Evolutionary conservation across 805 yeast genomes (phyloP), one percentile per base, ranked within the genome.

Genomic region (Candida berthetii): DNA sequence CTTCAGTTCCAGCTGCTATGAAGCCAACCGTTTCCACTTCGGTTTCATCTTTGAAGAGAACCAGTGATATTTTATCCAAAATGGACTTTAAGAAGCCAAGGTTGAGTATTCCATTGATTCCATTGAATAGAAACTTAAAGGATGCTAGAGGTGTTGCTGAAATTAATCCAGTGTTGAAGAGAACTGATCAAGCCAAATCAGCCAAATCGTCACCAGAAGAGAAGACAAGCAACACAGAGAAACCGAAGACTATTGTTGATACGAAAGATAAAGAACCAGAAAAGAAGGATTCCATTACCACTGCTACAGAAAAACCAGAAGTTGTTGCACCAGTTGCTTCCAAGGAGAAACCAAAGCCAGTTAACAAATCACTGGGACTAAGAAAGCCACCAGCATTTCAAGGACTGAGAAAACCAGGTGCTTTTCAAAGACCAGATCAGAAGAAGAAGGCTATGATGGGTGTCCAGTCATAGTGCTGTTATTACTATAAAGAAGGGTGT

Each of bases 331-430:
- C 14, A 16, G 18, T 18, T 13, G 15, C 13, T 17, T 25, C 16
- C 13, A 32, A 4, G 13, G 35, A 32, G 17, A 14, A 15, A 14
- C 14, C 17, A 32, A 32, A 18, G 15, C 35, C 35, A 16, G 15
- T 32, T 18, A 32, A 32, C 17, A 32, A 18, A 32, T 3, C 24
- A 17, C 13, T 29, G 3, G 54, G 53, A 4, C 37, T 48, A 2
- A 54, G 53, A 35, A 55, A 54, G 39, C 52, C 55, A 15, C 42
- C 48, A 13, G 44, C 54, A 5, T 54, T 55, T 40, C 38, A 36
- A 14, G 57, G 57, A 2, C 42, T 56, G 7, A 48, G 57, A 31
- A 55, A 55, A 41, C 61, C 61, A 2, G 54, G 58, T 29, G 60
- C 60, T 2, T 56, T 55, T 42, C 53, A 53, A 27, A 51, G 52